Evolutionary conservation across 2,329 filamentous ascomycete genomes (phyloP), one percentile per base, ranked within the genome.

Genomic region (Fusarium brachygibbosum): DNA sequence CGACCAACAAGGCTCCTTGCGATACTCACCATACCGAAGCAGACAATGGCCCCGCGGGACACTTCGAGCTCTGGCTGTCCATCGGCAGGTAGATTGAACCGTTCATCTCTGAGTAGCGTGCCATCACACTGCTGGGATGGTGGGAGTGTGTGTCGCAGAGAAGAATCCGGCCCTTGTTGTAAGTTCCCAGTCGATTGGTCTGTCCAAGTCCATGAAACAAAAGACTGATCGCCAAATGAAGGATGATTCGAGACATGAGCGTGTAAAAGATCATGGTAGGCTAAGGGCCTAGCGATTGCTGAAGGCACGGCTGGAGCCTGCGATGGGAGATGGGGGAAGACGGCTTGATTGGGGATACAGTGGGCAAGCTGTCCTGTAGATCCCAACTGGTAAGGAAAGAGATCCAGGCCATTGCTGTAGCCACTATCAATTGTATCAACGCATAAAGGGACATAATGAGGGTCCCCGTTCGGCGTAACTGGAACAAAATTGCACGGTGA

Each of bases 11-110:
- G 11, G 1, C 4, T 17, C 3, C 10, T 6, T 38, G 1, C 4
- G 2, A 0, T 13, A 11, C 54, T 55, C 21, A 69, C 68, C 62
- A 55, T 70, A 0, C 68, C 66, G 23, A 69, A 70, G 25, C 68
- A 70, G 2, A 66, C 62, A 7, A 12, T 42, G 23, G 23, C 4
- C 1, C 17, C 11, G 5, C 3, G 21, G 4, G 0, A 2, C 9
- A 46, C 17, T 1, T 32, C 9, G 2, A 21, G 9, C 8, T 6
- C 13, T 10, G 28, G 12, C 12, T 31, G 41, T 8, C 6, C 9
- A 19, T 16, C 45, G 7, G 11, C n/a, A 10, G 11, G 14, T 8
- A 19, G 41, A 8, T 28, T 16, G 1, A 9, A 11, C 8, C 10
- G n/a, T 13, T n/a, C 16, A 17, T 51, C 9, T 3, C 23, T 37